phyloP scores from a whole-genome alignment of 2,329 filamentous ascomycete genomes.

The Teratosphaeria destructans region DNA sequence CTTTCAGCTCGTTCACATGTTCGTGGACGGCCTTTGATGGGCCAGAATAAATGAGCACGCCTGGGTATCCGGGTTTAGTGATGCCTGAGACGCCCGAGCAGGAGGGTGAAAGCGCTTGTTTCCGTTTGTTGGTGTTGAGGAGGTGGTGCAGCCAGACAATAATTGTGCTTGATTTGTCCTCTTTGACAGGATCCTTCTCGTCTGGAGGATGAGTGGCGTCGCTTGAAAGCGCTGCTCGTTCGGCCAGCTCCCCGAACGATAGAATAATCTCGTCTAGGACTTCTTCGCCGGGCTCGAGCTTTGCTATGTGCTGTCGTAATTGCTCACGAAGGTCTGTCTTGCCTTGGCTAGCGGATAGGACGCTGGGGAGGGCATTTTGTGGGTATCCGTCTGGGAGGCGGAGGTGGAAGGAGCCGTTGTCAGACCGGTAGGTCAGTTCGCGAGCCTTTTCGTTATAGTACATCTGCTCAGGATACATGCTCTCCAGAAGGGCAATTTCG shows the following conservation, averaged over 20 bases:
- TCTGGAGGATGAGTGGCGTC: background rate
- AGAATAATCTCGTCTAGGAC: slow-evolving; percentile 33
- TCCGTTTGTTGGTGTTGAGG: slow-evolving; percentile 37
- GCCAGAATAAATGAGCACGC: slow-evolving; percentile 35
- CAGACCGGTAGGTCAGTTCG: slow-evolving; percentile 29
- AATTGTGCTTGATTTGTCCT: slow-evolving; percentile 22
- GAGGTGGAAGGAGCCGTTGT: slow-evolving; percentile 21
- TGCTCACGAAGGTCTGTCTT: slow-evolving; percentile 29
- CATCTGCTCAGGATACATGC: slow-evolving; percentile 36
- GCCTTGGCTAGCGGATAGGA: slow-evolving; percentile 27
- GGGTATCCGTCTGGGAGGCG: slow-evolving; percentile 33
- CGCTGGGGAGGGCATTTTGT: slow-evolving; percentile 25
- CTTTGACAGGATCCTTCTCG: background rate
- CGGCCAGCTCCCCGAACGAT: slow-evolving; percentile 26
- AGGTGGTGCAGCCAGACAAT: slow-evolving; percentile 39
- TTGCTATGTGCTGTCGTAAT: slow-evolving; percentile 21
- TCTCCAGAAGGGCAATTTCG: slow-evolving; percentile 33
- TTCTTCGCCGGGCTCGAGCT: slow-evolving; percentile 28
- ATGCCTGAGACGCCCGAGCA: slow-evolving; percentile 27
- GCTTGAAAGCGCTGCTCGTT: background rate
- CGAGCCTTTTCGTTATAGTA: slow-evolving; percentile 23
- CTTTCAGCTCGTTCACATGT: slow-evolving; percentile 33
- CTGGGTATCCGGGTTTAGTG: slow-evolving; percentile 38
- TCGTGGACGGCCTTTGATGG: slow-evolving; percentile 27
- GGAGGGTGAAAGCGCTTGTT: slow-evolving; percentile 30